These are phyloP conservation scores for Gonium pectorale DNA, from an alignment of 139 green algal species.

Conservation along the genomic window DNA sequence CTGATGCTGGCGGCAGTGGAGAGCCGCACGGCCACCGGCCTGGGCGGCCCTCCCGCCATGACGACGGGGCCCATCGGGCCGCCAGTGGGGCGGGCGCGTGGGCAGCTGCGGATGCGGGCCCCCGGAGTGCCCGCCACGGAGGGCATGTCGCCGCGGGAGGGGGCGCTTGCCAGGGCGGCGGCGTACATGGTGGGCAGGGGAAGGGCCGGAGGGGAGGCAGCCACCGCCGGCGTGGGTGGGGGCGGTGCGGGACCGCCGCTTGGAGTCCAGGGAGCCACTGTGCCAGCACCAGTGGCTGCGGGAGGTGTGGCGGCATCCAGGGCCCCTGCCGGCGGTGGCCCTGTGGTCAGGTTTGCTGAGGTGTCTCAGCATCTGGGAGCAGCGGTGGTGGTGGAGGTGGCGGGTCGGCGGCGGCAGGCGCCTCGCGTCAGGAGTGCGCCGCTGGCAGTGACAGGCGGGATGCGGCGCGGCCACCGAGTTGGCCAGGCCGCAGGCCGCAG, in stretches of 20 bases:
- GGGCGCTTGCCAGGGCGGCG: constrained; percentile 1
- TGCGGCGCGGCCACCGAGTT: no score
- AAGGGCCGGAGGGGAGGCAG: background rate
- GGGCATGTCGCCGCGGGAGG: constrained; percentile 14
- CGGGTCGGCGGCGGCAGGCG: background rate
- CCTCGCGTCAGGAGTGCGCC: constrained; percentile 14
- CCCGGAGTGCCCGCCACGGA: background rate
- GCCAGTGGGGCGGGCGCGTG: background rate
- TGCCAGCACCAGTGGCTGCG: background rate
- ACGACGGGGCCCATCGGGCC: constrained; percentile 1
- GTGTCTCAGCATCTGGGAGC: background rate
- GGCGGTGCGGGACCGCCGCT: background rate
- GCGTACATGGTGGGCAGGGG: constrained; percentile 11
- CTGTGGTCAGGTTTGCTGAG: no score
- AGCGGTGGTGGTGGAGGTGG: background rate
- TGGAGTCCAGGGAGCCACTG: background rate
- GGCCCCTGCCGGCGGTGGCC: no score
- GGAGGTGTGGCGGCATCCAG: no score
- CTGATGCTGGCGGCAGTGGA: background rate
- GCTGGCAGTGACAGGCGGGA: no score
- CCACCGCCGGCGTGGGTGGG: background rate
- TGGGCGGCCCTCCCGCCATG: constrained; percentile 5
- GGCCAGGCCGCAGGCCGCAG: no score
- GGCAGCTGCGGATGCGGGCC: background rate
- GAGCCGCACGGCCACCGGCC: background rate